Evolutionary conservation across 1,284 basidiomycete species (phyloP).

Genomic region (Polyporus tsugae): DNA sequence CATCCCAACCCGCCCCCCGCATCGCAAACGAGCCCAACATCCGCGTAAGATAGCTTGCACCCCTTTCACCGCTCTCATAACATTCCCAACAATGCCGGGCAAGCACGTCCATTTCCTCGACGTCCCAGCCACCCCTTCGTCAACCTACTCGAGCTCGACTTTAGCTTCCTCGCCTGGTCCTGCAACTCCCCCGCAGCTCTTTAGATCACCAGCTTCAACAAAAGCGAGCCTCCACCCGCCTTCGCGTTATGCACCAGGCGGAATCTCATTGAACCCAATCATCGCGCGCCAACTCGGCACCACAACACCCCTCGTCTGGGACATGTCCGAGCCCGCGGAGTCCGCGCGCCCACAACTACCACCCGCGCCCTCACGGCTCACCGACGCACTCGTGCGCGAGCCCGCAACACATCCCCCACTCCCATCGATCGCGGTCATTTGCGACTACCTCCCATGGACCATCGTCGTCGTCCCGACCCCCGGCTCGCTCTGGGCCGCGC

Average conservation of each 20-base stretch:
- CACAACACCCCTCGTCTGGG: slow-evolving; percentile 26
- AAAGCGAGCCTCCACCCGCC: slow-evolving; percentile 6
- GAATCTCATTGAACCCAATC: slow-evolving; percentile 22
- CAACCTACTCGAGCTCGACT: slow-evolving; percentile 28
- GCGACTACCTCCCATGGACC: slow-evolving; percentile 31
- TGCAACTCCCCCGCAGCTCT: slow-evolving; percentile 19
- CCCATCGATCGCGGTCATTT: slow-evolving; percentile 28
- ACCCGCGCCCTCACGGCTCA: slow-evolving; percentile 10
- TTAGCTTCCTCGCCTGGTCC: slow-evolving; percentile 30
- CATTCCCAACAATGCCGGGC: slow-evolving; percentile 22
- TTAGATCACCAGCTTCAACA: slow-evolving; percentile 14
- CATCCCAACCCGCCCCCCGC: not conserved
- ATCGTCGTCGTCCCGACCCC: slow-evolving; percentile 24
- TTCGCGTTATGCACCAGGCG: slow-evolving; percentile 6
- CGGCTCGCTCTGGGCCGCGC: slow-evolving; percentile 25
- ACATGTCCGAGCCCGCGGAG: slow-evolving; percentile 23
- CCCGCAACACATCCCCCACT: slow-evolving; percentile 26
- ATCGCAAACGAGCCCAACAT: not conserved
- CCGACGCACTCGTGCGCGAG: slow-evolving; percentile 20
- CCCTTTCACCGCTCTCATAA: not conserved
- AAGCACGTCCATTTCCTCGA: slow-evolving; percentile 34
- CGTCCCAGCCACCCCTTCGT: slow-evolving; percentile 25
- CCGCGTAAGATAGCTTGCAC: not conserved
- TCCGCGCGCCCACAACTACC: slow-evolving; percentile 18
- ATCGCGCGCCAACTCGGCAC: slow-evolving; percentile 18